Percentiles rank a stretch among this genome's conserved stretches.
phyloP scores from a whole-genome alignment of 176 grass and related monocot species.

The Bothriochloa decipiens region DNA sequence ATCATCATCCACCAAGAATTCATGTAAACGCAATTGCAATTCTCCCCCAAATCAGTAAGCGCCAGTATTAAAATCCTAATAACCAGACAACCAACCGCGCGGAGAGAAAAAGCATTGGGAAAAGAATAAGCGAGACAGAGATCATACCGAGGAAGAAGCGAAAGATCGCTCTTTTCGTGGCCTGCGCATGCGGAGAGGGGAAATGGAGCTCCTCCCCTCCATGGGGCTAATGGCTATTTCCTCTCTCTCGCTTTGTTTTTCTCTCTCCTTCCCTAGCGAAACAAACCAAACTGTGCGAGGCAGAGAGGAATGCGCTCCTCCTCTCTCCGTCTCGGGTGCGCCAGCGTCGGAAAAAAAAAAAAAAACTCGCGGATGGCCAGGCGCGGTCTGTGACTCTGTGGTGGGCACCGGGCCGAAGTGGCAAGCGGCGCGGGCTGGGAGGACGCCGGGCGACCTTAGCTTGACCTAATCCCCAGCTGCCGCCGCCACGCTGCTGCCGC shows the following conservation, averaged over 20 bases:
- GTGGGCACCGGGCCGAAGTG: too few relatives aligned
- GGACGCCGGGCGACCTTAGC: too few relatives aligned
- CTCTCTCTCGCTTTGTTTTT: neutral
- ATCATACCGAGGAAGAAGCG: slow-evolving; percentile 33
- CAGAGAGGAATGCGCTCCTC: slow-evolving; percentile 45
- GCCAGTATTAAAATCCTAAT: neutral
- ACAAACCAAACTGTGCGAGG: slow-evolving; percentile 24
- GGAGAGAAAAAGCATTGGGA: neutral
- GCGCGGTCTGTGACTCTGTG: too few relatives aligned
- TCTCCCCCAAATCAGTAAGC: neutral
- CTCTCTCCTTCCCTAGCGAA: slow-evolving; percentile 25
- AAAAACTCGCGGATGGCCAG: too few relatives aligned
- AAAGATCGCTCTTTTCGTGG: neutral
- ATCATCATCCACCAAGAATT: neutral
- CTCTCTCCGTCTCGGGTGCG: neutral
- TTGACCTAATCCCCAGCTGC: too few relatives aligned
- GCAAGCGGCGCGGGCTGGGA: too few relatives aligned
- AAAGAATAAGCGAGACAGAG: neutral
- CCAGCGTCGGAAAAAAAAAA: too few relatives aligned
- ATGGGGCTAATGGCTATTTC: slow-evolving; percentile 35
- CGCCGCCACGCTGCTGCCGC: too few relatives aligned
- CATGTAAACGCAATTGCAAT: slow-evolving; percentile 23
- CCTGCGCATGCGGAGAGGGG: neutral
- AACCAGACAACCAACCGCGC: slow-evolving; percentile 14
- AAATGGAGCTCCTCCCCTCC: slow-evolving; percentile 43